Base-by-base conservation (phyloP, 805 yeast genomes). In the Metschnikowia peoriensis region DNA sequence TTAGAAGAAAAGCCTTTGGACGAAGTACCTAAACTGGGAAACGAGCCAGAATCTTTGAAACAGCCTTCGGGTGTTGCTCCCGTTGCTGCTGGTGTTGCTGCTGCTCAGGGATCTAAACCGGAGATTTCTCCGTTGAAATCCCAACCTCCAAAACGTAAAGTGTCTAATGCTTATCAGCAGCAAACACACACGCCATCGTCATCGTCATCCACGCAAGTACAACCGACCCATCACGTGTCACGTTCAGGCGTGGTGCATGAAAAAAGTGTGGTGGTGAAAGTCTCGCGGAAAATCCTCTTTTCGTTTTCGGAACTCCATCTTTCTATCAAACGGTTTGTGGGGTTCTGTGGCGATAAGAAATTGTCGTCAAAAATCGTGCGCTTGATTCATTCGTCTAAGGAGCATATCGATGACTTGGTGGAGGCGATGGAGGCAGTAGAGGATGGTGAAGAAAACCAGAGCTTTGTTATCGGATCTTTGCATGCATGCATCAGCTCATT, bases 241-340 rank as follows among this genome's bases (percentile, higher is more conserved):
- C 46, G 38, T 5, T 29, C 16, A 28, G 44, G 44, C 6, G 8
- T 28, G 11, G 37, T 40, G 32, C 52, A 29, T 50, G 50, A 41
- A 35, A 50, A 46, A 28, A 28, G 16, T 16, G 47, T 50, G 2
- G 59, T 71, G 1, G 66, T 76, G 15, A 80, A 73, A 55, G 80
- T 75, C 1, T 79, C 86, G n/a, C 71, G 88, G 51, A 86, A 85
- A 58, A 65, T 86, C 11, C 63, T 84, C 10, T 84, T 83, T 62
- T 74, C 88, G 2, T 79, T 84, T 50, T 81, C 85, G 42, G 89
- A 86, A 62, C 75, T 86, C 39, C 89, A 84, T 55, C 78, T 83
- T 37, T 80, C 82, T 5, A 71, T 85, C 9, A 71, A 84, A 56
- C 73, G 83, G 50, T 75, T 84, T 50, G 76, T 84, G 7, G 79